Conservation (phyloP, 2,329 filamentous ascomycete genomes). For the Aspergillus floridensis region DNA sequence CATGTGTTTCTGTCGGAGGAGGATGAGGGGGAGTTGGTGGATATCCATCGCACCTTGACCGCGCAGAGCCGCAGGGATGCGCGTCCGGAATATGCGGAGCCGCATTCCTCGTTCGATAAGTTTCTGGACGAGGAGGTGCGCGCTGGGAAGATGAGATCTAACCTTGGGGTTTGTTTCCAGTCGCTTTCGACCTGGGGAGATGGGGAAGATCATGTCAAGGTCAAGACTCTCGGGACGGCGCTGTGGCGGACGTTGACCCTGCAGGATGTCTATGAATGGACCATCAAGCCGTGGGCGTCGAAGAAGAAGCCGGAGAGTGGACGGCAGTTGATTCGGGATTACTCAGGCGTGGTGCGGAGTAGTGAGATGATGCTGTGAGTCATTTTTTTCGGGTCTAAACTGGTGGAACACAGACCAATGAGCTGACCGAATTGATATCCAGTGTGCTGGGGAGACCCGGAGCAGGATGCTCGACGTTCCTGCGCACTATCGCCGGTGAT, state of each 20-base stretch:
- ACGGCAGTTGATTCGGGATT: conserved; percentile 59
- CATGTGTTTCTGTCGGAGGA: conserved; percentile 29
- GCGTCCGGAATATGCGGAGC: conserved; percentile 25
- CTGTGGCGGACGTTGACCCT: conserved; percentile 74
- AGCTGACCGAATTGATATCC: too few relatives aligned
- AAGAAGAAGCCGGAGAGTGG: conserved; percentile 45
- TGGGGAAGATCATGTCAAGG: conserved; percentile 60
- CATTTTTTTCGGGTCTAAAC: too few relatives aligned
- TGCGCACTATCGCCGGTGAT: conserved; percentile 68
- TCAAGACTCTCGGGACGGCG: conserved; percentile 67
- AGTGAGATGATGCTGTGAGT: conserved; percentile 63
- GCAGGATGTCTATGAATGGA: conserved; percentile 60
- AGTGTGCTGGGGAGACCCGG: conserved; percentile 65
- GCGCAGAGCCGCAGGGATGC: conserved; percentile 15
- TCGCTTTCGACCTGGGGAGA: conserved; percentile 68
- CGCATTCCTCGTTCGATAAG: conserved; percentile 62
- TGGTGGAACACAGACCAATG: too few relatives aligned
- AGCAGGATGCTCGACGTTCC: conserved; percentile 68
- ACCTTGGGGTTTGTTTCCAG: conserved; percentile 71
- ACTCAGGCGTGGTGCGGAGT: conserved; percentile 62
- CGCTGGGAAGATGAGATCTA: conserved; percentile 61
- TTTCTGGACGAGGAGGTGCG: conserved; percentile 71
- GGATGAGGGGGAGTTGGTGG: conserved; percentile 31
- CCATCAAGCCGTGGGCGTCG: conserved; percentile 49
- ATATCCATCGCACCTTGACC: conserved; percentile 33